A percentile compares a stretch with the other conserved stretches of the same genome.
Evolutionary conservation across 306 rosid genomes (phyloP).

Genomic region (Lathyrus tuberosus): DNA sequence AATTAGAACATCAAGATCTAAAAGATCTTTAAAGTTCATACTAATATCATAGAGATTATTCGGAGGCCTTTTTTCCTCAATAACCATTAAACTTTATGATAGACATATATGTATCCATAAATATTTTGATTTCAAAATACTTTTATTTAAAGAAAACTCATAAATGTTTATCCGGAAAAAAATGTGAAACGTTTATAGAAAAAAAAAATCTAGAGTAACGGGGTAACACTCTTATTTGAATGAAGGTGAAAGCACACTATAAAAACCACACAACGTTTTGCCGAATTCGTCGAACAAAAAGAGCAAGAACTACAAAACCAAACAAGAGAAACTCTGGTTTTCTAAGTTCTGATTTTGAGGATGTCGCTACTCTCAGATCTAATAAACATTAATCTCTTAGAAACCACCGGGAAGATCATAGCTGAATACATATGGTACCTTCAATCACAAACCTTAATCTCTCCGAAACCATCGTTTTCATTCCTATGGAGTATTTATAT

Average conservation of each 20-base stretch:
- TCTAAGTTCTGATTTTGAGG: not conserved
- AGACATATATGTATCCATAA: too few species aligned
- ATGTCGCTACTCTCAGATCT: slow-evolving; percentile 70
- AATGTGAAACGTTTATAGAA: too few species aligned
- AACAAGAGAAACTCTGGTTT: not conserved
- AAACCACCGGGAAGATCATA: slow-evolving; percentile 63
- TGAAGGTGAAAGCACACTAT: slow-evolving; percentile 20
- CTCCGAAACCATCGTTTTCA: not conserved
- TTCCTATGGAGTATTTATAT: not conserved
- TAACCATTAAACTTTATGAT: too few species aligned
- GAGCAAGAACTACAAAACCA: not conserved
- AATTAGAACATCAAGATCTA: too few species aligned
- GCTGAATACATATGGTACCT: slow-evolving; percentile 87
- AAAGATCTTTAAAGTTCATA: too few species aligned
- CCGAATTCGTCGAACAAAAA: not conserved
- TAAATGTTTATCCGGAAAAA: too few species aligned
- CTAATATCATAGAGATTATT: too few species aligned
- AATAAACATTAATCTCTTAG: slow-evolving; percentile 68
- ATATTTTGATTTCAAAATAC: too few species aligned
- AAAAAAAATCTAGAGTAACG: too few species aligned
- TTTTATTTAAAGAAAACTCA: too few species aligned
- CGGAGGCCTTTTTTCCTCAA: too few species aligned
- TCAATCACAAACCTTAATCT: not conserved
- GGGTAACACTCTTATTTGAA: too few species aligned
- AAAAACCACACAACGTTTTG: slow-evolving; percentile 1